Evolutionary conservation across 768 basidiomycete species (phyloP), one percentile per base, ranked within the genome.

Genomic region (Hygrophoropsis aurantiaca): DNA sequence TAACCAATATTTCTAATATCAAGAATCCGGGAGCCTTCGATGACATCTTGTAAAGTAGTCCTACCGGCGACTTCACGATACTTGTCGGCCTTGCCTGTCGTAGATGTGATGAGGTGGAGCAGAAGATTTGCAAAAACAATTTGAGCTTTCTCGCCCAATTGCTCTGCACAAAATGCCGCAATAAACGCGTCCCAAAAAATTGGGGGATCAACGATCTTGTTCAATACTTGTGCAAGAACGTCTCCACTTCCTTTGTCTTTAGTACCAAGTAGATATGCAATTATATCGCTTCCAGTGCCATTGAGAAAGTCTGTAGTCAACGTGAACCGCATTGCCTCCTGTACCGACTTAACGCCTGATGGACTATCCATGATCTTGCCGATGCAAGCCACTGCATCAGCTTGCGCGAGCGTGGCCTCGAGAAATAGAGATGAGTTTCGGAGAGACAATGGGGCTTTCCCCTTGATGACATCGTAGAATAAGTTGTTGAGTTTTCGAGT

Each of bases 41-140:
- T 61, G 4, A 21, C 13, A 1, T 55, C 38, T 27, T 64, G 23
- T 23, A 71, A 62, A 15, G 18, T 25, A 6, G 35, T 32, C 33
- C 67, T 63, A 32, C 66, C 40, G 5, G 70, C 65, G 20, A 71
- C 44, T 26, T 60, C 54, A 42, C 65, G 68, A 56, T 77, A 74
- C 0, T 61, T 58, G 7, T 47, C 54, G 2, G 63, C 61, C 4
- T 54, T 40, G 3, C 66, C 64, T 11, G 46, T 58, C 0, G 73
- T 64, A 5, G 75, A 58, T 9, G 53, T 58, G 35, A 73, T 54
- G 21, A 80, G 66, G 40, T 75, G 73, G 7, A 74, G 61, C 3
- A 81, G 64, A 10, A 79, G 62, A 77, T 75, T 77, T 3, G 67
- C 73, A 49, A 78, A 75, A 21, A 60, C 55, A 34, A 44, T 42